Conservation (phyloP, 2,329 filamentous ascomycete genomes). For the Pseudogymnoascus sp. region DNA sequence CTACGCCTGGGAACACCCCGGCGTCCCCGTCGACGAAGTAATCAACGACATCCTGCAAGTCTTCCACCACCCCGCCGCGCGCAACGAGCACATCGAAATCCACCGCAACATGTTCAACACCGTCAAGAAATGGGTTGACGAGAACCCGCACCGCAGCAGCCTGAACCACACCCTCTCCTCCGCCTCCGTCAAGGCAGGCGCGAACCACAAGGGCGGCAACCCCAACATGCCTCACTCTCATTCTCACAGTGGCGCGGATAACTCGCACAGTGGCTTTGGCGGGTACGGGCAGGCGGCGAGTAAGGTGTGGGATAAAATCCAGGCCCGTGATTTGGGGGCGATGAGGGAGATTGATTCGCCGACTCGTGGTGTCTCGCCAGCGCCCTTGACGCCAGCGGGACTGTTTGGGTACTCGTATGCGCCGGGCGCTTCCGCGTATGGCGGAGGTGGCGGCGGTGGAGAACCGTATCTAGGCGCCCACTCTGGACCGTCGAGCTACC, state of each 20-base stretch:
- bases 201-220: constrained; percentile 59
- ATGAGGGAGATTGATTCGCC: constrained; percentile 40
- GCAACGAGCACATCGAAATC: constrained; percentile 67
- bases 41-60: constrained; percentile 70
- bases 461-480: constrained; percentile 13
- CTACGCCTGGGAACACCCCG: constrained; percentile 86
- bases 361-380: constrained; percentile 26
- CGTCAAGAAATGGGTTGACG: constrained; percentile 72
- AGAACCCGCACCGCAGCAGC: constrained; percentile 55
- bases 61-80: constrained; percentile 84
- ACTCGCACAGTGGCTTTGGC: constrained; percentile 26
- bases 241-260: constrained; percentile 24
- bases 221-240: constrained; percentile 21
- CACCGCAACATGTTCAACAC: constrained; percentile 85
- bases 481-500: constrained; percentile 13
- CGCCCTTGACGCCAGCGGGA: constrained; percentile 17
- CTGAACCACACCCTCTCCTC: constrained; percentile 72
- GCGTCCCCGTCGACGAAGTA: constrained; percentile 74
- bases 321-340: constrained; percentile 47
- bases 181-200: constrained; percentile 71
- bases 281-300: constrained; percentile 50
- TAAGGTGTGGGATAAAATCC: constrained; percentile 54
- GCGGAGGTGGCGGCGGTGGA: constrained; percentile 2
- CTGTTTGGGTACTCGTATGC: constrained; percentile 20
- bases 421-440: constrained; percentile 7